Evolutionary conservation across 2,329 filamentous ascomycete species (phyloP).

Genomic region (Coniochaeta ligniaria): DNA sequence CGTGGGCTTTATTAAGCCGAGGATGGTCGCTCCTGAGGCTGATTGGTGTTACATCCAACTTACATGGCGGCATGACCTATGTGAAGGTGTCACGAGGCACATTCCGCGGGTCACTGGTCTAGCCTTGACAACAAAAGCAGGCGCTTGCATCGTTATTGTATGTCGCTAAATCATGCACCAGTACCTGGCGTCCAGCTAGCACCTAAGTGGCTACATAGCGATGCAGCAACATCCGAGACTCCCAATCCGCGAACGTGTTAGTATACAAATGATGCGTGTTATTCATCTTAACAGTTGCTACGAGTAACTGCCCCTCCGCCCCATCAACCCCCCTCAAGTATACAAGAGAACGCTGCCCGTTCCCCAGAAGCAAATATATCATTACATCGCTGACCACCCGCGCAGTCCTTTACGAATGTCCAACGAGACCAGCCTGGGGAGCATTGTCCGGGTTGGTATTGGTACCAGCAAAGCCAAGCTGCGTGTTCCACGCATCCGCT

Average conservation of each 20-base stretch:
- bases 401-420: constrained; percentile 20
- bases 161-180: not conserved
- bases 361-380: not conserved
- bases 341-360: not conserved
- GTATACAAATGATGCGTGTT: not conserved
- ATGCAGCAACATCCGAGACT: not conserved
- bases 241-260: not conserved
- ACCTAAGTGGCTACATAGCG: not conserved
- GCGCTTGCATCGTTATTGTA: not conserved
- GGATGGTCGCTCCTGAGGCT: not conserved
- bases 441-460: constrained; percentile 31
- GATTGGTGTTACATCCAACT: not conserved
- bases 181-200: not conserved
- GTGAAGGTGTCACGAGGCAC: not conserved
- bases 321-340: not conserved
- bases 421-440: constrained; percentile 26
- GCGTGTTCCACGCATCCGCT: constrained; percentile 31
- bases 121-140: not conserved
- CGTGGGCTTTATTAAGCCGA: not conserved
- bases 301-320: not conserved
- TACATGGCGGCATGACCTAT: not conserved
- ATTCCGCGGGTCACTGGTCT: not conserved
- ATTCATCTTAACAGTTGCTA: not conserved
- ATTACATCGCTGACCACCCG: not conserved
- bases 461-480: constrained; percentile 30